Base-by-base conservation (phyloP, 2,329 filamentous ascomycete genomes). In the Trichophyton rubrum region DNA sequence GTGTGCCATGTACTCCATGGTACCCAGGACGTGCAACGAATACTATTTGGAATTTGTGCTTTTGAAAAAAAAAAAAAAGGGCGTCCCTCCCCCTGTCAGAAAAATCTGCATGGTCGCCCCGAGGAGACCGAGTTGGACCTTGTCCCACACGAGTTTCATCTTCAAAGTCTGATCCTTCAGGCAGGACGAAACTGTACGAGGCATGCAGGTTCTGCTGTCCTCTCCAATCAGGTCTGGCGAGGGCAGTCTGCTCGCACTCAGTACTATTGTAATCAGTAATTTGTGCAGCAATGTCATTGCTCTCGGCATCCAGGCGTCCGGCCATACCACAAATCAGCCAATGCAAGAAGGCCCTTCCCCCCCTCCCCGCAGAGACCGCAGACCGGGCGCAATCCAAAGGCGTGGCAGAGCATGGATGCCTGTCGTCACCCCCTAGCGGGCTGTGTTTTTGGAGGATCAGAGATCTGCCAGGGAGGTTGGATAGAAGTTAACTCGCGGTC, bases 81-180 rank as follows among this genome's bases (percentile, higher is more conserved):
- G 33, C 33, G 9, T 38, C 33, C 33, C 33, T 13, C 33, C 33
- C 51, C 51, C n/a, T 55, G 27, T 55, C 51, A 15, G 33, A 53
- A 53, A 35, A 55, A 35, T 17, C 9, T 55, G 24, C 27, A 35
- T 55, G 51, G 51, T 57, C 35, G 55, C 55, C 22, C 55, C 55
- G 55, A 57, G 55, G 35, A 57, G n/a, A n/a, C 55, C 55, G 55
- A 57, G 55, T 57, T 41, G 40, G 55, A 57, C 35, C 40, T 57
- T 57, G 55, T 57, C 55, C 55, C 33, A 57, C 55, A 40, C 55
- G 35, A 57, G 55, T 57, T 57, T 57, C 55, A 57, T 57, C 30
- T 57, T 57, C 27, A 33, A 35, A 40, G 33, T 57, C 33, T 40
- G 40, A 57, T 57, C 55, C 55, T 57, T 57, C 55, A 35, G 40